Conservation (phyloP, 176 grass and related monocot species). For the Rhynchospora tenuis region DNA sequence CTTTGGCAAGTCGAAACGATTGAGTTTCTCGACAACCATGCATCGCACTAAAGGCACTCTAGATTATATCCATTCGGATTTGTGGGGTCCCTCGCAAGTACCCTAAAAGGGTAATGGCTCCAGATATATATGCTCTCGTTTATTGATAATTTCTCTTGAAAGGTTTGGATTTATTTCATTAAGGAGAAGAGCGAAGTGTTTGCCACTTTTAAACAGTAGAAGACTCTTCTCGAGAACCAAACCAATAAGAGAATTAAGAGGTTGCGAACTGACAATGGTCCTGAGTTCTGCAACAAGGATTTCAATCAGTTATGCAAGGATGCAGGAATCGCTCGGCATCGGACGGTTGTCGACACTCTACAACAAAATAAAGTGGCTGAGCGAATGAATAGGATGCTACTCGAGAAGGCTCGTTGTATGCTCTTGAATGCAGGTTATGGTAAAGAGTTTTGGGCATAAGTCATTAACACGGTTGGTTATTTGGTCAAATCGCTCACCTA, state of each 20-base stretch:
- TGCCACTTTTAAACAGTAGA: constrained; percentile 17
- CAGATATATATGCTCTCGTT: neutral
- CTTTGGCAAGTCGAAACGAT: no score
- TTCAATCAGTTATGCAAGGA: no score
- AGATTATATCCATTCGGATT: neutral
- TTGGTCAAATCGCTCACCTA: neutral
- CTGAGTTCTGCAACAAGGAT: no score
- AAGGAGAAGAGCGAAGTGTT: constrained; percentile 11
- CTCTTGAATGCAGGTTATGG: constrained; percentile 4
- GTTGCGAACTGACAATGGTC: no score
- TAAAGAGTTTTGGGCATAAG: neutral
- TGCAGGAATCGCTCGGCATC: no score
- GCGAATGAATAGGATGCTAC: constrained; percentile 19
- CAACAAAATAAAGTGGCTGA: no score
- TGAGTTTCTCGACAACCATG: neutral
- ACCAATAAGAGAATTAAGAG: no score
- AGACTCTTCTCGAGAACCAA: no score
- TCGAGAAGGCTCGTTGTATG: constrained; percentile 16
- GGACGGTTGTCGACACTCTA: no score
- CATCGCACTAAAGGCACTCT: neutral
- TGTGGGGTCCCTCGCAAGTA: constrained; percentile 1
- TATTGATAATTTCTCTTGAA: constrained; percentile 2
- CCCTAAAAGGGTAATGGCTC: neutral
- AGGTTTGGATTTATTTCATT: constrained; percentile 5
- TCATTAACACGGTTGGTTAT: neutral